phyloP scores from a whole-genome alignment of 169 alveolate genomes.

The Plasmodium yoelii region DNA sequence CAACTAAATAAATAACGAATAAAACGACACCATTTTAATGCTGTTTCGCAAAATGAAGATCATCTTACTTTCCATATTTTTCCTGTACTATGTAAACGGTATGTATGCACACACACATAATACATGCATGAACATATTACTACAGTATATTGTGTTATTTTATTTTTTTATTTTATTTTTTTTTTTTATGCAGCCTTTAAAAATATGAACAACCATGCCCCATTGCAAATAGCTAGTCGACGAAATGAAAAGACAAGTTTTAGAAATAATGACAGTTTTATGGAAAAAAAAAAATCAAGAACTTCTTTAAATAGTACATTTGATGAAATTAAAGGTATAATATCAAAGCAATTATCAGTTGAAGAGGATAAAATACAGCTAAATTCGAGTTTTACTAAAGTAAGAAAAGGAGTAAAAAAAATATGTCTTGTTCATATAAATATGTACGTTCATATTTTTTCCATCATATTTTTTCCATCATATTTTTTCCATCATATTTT shows the following conservation, averaged over 20 bases:
- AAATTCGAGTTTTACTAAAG: conserved; percentile 54
- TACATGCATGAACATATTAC: not conserved
- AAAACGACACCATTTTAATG: not conserved
- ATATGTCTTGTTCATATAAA: conserved; percentile 1
- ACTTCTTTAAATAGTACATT: conserved; percentile 31
- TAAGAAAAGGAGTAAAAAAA: not conserved
- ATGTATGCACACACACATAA: conserved; percentile 3
- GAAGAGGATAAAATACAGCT: conserved; percentile 61
- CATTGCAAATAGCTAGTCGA: conserved; percentile 1
- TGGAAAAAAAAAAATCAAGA: not conserved
- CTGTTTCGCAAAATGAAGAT: conserved; percentile 19
- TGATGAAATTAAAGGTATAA: conserved; percentile 42
- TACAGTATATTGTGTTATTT: no score
- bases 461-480: not conserved
- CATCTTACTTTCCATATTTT: conserved; percentile 19
- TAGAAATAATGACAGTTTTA: not conserved
- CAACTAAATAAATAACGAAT: not conserved
- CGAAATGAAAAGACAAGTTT: not conserved
- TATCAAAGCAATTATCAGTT: conserved; percentile 65
- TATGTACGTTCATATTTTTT: not conserved
- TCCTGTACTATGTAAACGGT: conserved; percentile 34
- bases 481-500: not conserved
- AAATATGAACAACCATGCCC: conserved; percentile 8
- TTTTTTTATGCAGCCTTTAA: conserved; percentile 26
- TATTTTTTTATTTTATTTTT: no score